Evolutionary conservation across 148 eudicot species (phyloP).

Genomic region (Cornus florida): DNA sequence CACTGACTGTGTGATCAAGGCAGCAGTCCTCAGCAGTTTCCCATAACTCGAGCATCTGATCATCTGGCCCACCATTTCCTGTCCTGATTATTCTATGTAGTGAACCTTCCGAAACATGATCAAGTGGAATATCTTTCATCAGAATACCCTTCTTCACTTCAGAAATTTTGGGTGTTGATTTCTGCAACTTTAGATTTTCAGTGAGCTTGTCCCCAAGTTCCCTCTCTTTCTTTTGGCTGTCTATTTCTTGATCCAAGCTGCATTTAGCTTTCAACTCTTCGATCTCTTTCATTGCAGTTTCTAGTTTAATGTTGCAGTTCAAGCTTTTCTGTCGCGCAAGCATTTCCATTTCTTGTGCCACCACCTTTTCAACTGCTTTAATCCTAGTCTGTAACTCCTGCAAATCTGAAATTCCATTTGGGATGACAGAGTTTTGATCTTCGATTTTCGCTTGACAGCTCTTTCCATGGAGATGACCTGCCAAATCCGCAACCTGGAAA

Average conservation of each 20-base stretch:
- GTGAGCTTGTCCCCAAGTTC: constrained; percentile 13
- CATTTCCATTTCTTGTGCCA: constrained; percentile 45
- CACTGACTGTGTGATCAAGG: constrained; percentile 23
- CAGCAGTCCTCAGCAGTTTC: constrained; percentile 46
- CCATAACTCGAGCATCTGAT: constrained; percentile 86
- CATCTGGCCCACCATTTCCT: constrained; percentile 44
- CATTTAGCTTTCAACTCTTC: constrained; percentile 39
- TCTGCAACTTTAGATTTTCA: constrained; percentile 27
- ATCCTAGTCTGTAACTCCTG: constrained; percentile 58
- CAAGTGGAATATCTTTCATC: constrained; percentile 93
- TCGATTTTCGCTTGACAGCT: constrained; percentile 12
- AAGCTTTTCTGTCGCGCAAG: constrained; percentile 28
- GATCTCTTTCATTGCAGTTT: constrained; percentile 44
- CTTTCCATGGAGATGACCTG: constrained; percentile 15
- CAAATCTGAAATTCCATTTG: constrained; percentile 48
- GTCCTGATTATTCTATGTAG: constrained; percentile 35
- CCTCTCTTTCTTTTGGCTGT: constrained; percentile 22
- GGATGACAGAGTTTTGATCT: constrained; percentile 23
- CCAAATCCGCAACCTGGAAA: constrained; percentile 38
- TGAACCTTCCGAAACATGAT: constrained; percentile 60
- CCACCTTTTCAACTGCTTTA: constrained; percentile 52
- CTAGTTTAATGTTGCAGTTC: constrained; percentile 31
- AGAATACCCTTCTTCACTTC: constrained; percentile 42
- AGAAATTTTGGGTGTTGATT: constrained; percentile 36
- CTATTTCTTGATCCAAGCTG: constrained; percentile 21